Evolutionary conservation across 2,329 filamentous ascomycete genomes (phyloP).

Genomic region (Claviceps monticola): DNA sequence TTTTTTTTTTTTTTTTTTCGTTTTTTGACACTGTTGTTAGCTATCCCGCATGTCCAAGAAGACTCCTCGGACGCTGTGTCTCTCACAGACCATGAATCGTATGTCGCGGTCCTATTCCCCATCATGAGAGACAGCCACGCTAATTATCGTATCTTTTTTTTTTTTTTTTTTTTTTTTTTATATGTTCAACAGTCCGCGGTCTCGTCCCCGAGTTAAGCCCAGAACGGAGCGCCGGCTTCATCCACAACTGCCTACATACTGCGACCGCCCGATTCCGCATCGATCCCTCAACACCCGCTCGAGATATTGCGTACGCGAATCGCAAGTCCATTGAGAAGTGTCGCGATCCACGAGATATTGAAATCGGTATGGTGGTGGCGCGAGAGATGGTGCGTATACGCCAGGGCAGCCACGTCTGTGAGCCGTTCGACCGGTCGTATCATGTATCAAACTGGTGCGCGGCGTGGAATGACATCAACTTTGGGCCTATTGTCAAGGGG

Average conservation of each 20-base stretch:
- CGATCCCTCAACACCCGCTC: neutral
- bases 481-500: neutral
- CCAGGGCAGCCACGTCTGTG: constrained; percentile 1
- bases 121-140: too few species aligned
- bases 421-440: neutral
- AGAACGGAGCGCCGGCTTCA: neutral
- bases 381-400: constrained; percentile 1
- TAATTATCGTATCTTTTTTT: neutral
- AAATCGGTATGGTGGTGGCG: neutral
- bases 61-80: neutral
- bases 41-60: constrained; percentile 1
- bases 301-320: constrained; percentile 1
- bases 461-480: constrained; percentile 2
- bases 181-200: neutral
- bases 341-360: neutral
- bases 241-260: neutral
- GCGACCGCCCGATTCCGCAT: neutral
- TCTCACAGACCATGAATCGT: constrained; percentile 3
- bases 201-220: neutral
- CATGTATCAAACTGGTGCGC: constrained; percentile 2
- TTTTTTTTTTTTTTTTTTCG: neutral
- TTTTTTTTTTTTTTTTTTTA: neutral
- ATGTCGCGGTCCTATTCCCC: neutral
- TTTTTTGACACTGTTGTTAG: neutral
- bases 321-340: constrained; percentile 1